Evolutionary conservation across 345 rosid species (phyloP).

Genomic region (Lepidium didymum): DNA sequence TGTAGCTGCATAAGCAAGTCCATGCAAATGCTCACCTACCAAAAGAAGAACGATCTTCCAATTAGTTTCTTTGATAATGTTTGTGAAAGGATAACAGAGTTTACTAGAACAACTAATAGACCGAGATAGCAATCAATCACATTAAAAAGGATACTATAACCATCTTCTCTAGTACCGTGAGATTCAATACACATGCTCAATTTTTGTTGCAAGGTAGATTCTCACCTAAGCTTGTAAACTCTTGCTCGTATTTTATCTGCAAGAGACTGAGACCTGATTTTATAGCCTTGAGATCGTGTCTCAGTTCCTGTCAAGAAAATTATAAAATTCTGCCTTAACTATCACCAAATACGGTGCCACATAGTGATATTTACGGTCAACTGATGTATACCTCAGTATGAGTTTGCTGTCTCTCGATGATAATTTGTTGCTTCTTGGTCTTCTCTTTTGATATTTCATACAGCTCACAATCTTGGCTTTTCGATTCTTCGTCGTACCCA

Average conservation of each 20-base stretch:
- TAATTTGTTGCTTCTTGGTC: slow-evolving; percentile 41
- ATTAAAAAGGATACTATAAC: not conserved
- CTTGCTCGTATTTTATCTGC: slow-evolving; percentile 61
- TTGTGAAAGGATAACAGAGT: not conserved
- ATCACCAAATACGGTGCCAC: not conserved
- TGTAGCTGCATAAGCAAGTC: slow-evolving; percentile 66
- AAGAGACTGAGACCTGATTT: slow-evolving; percentile 56
- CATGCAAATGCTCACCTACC: slow-evolving; percentile 58
- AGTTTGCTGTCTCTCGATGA: slow-evolving; percentile 54
- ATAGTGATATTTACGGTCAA: not conserved
- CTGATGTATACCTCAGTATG: slow-evolving; percentile 46
- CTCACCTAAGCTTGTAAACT: slow-evolving; percentile 57
- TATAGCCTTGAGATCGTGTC: slow-evolving; percentile 43
- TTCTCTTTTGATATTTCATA: slow-evolving; percentile 15
- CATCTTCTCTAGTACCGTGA: not conserved
- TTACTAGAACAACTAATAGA: not conserved
- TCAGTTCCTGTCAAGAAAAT: slow-evolving; percentile 49
- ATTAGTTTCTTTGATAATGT: not conserved
- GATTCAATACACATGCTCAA: not conserved
- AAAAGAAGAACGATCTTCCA: slow-evolving; percentile 1
- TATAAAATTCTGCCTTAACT: not conserved
- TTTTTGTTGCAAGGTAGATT: not conserved
- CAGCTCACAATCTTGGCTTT: slow-evolving; percentile 1
- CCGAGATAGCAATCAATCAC: not conserved
- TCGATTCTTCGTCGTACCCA: not conserved